Conservation (phyloP, 164 flowering plant genomes). For the Vitis cinerea region DNA sequence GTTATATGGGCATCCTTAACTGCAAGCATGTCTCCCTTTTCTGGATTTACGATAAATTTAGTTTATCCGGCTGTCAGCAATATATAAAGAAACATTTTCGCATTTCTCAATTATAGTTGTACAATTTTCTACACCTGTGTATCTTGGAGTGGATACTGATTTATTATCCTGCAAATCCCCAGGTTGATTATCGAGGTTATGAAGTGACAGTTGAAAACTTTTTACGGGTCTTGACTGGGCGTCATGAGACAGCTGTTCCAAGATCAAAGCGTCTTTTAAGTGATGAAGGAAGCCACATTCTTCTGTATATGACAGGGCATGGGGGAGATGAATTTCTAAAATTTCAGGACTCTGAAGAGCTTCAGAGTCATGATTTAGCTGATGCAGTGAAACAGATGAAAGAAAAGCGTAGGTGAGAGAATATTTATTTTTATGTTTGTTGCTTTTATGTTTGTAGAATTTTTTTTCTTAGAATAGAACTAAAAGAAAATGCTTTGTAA, state of each 20-base stretch:
- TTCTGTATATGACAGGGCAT: constrained; percentile 97
- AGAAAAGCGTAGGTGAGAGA: constrained; percentile 83
- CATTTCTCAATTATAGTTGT: too few species aligned
- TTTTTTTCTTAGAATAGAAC: not conserved
- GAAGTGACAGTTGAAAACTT: constrained; percentile 98
- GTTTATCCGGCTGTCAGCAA: too few species aligned
- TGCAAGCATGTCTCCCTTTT: too few species aligned
- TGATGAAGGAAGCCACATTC: constrained; percentile 98
- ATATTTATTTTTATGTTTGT: not conserved
- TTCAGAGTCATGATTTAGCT: constrained; percentile 98
- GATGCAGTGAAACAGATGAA: constrained; percentile 99
- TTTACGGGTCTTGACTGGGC: constrained; percentile 88
- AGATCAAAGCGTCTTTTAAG: constrained; percentile 96
- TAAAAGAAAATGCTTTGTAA: not conserved
- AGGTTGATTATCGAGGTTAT: constrained; percentile 99
- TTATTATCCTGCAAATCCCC: constrained; percentile 13
- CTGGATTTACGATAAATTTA: too few species aligned
- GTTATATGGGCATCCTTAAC: too few species aligned
- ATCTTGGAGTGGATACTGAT: constrained; percentile 1
- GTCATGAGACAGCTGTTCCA: constrained; percentile 91
- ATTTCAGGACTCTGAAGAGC: constrained; percentile 98
- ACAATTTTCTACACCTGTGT: too few species aligned
- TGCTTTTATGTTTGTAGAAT: not conserved
- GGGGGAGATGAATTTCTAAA: constrained; percentile 98
- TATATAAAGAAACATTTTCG: too few species aligned